phyloP scores from a whole-genome alignment of 495 filamentous ascomycete species.

The Hypoxylon crocopeplum region DNA sequence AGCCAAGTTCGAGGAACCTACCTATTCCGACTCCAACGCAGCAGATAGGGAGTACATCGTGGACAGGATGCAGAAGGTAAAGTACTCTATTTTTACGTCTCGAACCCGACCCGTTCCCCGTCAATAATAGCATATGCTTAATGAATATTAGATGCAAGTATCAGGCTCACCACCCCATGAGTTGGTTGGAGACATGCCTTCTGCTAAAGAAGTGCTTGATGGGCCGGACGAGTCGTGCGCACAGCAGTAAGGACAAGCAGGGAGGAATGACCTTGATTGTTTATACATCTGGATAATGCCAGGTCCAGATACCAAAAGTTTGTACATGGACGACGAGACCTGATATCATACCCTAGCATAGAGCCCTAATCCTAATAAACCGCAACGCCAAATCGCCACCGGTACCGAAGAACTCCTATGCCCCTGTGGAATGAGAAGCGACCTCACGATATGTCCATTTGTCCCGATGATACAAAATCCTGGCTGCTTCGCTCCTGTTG shows the following conservation, averaged over 20 bases:
- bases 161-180: slow-evolving; percentile 88
- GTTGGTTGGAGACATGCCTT: slow-evolving; percentile 85
- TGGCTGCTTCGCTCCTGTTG: slow-evolving; percentile 27
- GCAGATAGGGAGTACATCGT: slow-evolving; percentile 91
- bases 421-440: background rate
- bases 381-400: slow-evolving; percentile 30
- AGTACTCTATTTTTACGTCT: slow-evolving; percentile 32
- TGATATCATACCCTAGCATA: slow-evolving; percentile 39
- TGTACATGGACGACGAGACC: slow-evolving; percentile 29
- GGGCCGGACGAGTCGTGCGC: slow-evolving; percentile 76
- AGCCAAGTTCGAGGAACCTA: slow-evolving; percentile 78
- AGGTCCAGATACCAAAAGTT: slow-evolving; percentile 20
- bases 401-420: slow-evolving; percentile 17
- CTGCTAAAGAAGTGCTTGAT: slow-evolving; percentile 73
- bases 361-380: slow-evolving; percentile 25
- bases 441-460: slow-evolving; percentile 42
- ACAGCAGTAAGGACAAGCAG: slow-evolving; percentile 62
- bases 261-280: slow-evolving; percentile 14
- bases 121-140: slow-evolving; percentile 29
- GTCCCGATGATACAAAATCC: slow-evolving; percentile 25
- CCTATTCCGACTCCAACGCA: slow-evolving; percentile 80
- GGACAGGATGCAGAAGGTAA: slow-evolving; percentile 95
- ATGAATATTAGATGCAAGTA: slow-evolving; percentile 80
- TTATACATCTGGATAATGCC: slow-evolving; percentile 30
- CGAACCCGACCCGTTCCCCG: background rate